phyloP scores from a whole-genome alignment of 2,329 filamentous ascomycete genomes.

The Ophiostoma ulmi region DNA sequence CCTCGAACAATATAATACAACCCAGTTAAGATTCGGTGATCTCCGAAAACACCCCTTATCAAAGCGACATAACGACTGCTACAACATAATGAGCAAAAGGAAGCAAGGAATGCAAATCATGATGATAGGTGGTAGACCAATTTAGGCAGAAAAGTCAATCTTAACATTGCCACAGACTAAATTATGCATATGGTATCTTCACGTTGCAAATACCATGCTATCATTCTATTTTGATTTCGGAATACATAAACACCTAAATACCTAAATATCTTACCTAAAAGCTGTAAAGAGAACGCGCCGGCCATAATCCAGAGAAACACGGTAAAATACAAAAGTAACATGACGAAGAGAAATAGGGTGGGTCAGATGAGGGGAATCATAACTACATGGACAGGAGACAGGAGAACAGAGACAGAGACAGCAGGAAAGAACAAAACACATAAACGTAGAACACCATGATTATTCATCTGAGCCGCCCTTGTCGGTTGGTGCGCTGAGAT shows the following conservation, averaged over 20 bases:
- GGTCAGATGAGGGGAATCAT: conserved; percentile 21
- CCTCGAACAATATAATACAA: no score
- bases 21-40: no score
- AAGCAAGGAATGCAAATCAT: not conserved
- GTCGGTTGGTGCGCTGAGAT: conserved; percentile 65
- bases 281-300: not conserved
- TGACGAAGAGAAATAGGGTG: not conserved
- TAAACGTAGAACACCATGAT: not conserved
- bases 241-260: not conserved
- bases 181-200: no score
- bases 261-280: conserved; percentile 5
- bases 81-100: not conserved
- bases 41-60: no score
- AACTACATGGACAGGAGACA: not conserved
- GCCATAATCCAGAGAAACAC: conserved; percentile 14
- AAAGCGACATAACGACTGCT: not conserved
- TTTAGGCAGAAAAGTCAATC: not conserved
- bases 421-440: not conserved
- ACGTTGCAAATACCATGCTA: not conserved
- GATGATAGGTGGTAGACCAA: not conserved
- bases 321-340: not conserved
- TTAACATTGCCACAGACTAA: no score
- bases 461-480: conserved; percentile 36
- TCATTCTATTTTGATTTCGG: not conserved
- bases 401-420: not conserved